A percentile compares a stretch with the other conserved stretches of the same genome.
These are phyloP conservation scores for Cutaneotrichosporon sp. DNA, from an alignment of 1,284 basidiomycete genomes.

Conservation along the genomic window DNA sequence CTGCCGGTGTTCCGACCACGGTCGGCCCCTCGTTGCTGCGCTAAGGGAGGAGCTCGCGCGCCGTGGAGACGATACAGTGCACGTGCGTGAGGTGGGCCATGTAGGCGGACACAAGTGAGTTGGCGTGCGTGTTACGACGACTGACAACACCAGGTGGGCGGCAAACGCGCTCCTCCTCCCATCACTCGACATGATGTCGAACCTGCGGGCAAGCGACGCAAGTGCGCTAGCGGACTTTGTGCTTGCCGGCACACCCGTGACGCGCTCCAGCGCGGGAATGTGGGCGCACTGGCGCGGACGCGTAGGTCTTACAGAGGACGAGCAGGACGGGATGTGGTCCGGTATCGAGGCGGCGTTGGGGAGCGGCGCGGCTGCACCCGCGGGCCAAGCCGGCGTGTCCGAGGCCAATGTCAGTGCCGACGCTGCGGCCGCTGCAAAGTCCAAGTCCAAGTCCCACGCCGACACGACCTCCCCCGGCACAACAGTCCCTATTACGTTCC, in stretches of 20 bases:
- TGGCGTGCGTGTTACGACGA: too few species aligned
- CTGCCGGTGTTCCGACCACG: conserved; percentile 67
- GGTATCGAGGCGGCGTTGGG: not conserved
- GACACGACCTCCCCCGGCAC: not conserved
- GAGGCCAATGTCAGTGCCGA: not conserved
- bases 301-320: conserved; percentile 62
- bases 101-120: conserved; percentile 78
- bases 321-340: conserved; percentile 51
- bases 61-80: conserved; percentile 22
- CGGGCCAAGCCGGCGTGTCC: too few species aligned
- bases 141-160: conserved; percentile 61
- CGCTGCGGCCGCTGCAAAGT: not conserved
- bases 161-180: conserved; percentile 72
- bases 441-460: not conserved
- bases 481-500: conserved; percentile 29
- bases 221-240: conserved; percentile 55
- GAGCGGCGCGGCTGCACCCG: not conserved
- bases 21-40: conserved; percentile 48
- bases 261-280: conserved; percentile 11
- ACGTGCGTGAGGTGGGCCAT: conserved; percentile 65
- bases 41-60: conserved; percentile 45
- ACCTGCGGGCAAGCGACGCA: conserved; percentile 57
- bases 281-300: conserved; percentile 62
- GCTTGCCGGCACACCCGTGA: not conserved
- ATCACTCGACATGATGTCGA: conserved; percentile 69